Percentiles rank a stretch among this genome's conserved stretches.
Evolutionary conservation across 495 filamentous ascomycete genomes (phyloP).

Genomic region (Penicillium pancosmium): DNA sequence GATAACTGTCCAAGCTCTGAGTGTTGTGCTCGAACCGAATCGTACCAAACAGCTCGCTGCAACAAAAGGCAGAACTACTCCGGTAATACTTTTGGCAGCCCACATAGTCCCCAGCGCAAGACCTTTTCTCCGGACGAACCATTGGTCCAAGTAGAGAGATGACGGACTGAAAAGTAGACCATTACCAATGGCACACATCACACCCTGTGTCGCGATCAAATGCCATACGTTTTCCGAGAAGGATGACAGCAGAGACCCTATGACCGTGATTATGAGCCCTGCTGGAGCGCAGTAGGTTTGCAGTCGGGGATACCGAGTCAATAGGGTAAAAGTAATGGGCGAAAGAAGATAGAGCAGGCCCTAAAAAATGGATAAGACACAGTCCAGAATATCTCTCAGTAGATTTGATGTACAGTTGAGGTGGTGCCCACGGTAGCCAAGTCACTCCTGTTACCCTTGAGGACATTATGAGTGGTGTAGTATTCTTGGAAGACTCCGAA

Average conservation of each 20-base stretch:
- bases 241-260: conserved; percentile 46
- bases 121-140: conserved; percentile 57
- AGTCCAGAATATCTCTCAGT: neutral
- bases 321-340: conserved; percentile 52
- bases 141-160: conserved; percentile 59
- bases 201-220: conserved; percentile 57
- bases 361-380: conserved; percentile 17
- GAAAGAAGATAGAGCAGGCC: conserved; percentile 61
- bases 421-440: conserved; percentile 58
- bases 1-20: conserved; percentile 55
- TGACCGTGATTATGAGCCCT: conserved; percentile 46
- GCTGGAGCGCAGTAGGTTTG: conserved; percentile 42
- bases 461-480: conserved; percentile 39
- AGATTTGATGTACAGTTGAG: conserved; percentile 32
- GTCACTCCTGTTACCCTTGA: conserved; percentile 34
- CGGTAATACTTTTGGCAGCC: conserved; percentile 53
- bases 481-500: conserved; percentile 56
- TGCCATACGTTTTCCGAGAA: conserved; percentile 55
- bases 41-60: conserved; percentile 51
- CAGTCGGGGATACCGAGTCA: conserved; percentile 49
- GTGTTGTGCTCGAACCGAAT: conserved; percentile 59
- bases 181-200: conserved; percentile 56
- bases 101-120: conserved; percentile 59
- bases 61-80: conserved; percentile 55
- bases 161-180: conserved; percentile 54